phyloP scores from a whole-genome alignment of 768 basidiomycete species.

The Gloeopeniophorella convolvens region DNA sequence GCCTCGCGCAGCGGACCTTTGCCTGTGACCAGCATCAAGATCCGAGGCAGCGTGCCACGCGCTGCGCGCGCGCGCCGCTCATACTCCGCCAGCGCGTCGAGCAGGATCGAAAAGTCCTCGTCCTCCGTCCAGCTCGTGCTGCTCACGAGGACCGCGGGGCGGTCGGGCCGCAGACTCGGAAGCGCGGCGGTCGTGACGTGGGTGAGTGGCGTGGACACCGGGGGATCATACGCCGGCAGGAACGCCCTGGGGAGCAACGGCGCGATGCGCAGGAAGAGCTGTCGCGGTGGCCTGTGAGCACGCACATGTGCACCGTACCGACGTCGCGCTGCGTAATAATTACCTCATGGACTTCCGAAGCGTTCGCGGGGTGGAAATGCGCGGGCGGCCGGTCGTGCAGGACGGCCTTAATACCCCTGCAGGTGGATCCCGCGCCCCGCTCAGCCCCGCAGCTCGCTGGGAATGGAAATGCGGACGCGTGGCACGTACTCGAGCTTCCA shows the following conservation, averaged over 20 bases:
- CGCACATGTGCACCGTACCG: constrained; percentile 16
- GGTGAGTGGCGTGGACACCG: constrained; percentile 18
- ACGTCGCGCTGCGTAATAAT: neutral
- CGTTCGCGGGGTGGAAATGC: constrained; percentile 67
- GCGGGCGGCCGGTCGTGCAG: constrained; percentile 88
- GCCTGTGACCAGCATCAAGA: constrained; percentile 84
- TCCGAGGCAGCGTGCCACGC: constrained; percentile 49
- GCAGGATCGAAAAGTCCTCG: constrained; percentile 85
- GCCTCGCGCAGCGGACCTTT: constrained; percentile 71
- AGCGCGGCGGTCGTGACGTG: constrained; percentile 40
- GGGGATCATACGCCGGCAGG: constrained; percentile 27
- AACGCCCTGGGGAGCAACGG: constrained; percentile 52
- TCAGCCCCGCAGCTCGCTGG: neutral
- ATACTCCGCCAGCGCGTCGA: constrained; percentile 68
- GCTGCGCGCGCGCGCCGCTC: constrained; percentile 44
- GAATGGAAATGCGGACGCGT: neutral
- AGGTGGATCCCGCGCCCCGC: too few species aligned
- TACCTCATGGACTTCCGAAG: constrained; percentile 75
- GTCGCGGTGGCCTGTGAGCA: constrained; percentile 23
- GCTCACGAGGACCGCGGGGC: constrained; percentile 83
- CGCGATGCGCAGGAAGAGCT: constrained; percentile 48
- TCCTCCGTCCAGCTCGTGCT: constrained; percentile 98
- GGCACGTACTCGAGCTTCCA: constrained; percentile 71
- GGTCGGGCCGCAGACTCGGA: constrained; percentile 54
- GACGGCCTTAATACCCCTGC: constrained; percentile 71